These are phyloP conservation scores for Pseudogymnoascus sp. DNA, from an alignment of 2,329 filamentous ascomycete genomes.

Conservation along the genomic window DNA sequence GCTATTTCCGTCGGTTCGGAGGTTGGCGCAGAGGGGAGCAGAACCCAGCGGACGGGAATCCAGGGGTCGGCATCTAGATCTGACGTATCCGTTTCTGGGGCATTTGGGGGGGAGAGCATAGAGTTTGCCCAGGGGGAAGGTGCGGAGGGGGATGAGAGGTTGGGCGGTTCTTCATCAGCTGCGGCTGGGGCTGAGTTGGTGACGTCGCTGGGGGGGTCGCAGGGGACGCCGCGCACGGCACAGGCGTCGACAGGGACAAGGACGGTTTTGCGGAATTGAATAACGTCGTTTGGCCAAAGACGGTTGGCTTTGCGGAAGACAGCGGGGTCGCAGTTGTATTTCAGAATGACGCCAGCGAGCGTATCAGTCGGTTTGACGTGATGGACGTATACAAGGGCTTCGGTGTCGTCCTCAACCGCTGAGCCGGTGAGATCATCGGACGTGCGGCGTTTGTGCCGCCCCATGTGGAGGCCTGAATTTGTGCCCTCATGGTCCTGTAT, in stretches of 20 bases:
- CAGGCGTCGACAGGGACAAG: slow-evolving; percentile 85
- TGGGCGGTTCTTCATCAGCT: slow-evolving; percentile 27
- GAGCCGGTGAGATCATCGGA: slow-evolving; percentile 24
- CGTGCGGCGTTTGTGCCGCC: slow-evolving; percentile 29
- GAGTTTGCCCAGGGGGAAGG: slow-evolving; percentile 22
- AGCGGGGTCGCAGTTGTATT: slow-evolving; percentile 78
- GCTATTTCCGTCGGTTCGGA: slow-evolving; percentile 71
- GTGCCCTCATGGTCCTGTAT: slow-evolving; percentile 53
- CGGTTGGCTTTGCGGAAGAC: slow-evolving; percentile 80
- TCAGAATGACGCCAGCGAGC: slow-evolving; percentile 81
- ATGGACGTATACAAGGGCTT: slow-evolving; percentile 85
- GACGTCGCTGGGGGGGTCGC: slow-evolving; percentile 44
- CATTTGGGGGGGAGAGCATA: slow-evolving; percentile 19
- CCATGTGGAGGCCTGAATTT: slow-evolving; percentile 48
- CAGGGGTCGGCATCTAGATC: slow-evolving; percentile 52
- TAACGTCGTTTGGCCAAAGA: slow-evolving; percentile 87
- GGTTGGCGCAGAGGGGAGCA: slow-evolving; percentile 58
- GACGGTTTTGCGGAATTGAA: slow-evolving; percentile 74
- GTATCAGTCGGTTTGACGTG: slow-evolving; percentile 76
- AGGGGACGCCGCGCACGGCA: slow-evolving; percentile 65
- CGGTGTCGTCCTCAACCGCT: slow-evolving; percentile 49
- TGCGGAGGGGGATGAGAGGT: slow-evolving; percentile 20
- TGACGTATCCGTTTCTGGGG: background rate
- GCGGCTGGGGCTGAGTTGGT: slow-evolving; percentile 47
- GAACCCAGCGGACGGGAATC: slow-evolving; percentile 84